phyloP scores from a whole-genome alignment of 2,329 filamentous ascomycete species.

The Colletotrichum siamense region DNA sequence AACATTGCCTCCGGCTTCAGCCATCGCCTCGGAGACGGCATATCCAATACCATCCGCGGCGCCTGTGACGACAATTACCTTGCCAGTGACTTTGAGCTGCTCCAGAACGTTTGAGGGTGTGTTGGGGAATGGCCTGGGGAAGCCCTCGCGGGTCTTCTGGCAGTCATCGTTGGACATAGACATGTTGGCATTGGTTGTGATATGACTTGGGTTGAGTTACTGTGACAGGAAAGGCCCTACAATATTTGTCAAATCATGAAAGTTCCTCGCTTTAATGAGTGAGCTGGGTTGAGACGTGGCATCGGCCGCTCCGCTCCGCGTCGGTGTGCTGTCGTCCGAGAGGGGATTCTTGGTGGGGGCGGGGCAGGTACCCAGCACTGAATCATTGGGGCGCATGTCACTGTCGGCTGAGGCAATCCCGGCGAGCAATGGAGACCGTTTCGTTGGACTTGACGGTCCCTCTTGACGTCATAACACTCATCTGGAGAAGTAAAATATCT shows the following conservation, averaged over 20 bases:
- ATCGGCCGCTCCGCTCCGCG: not conserved
- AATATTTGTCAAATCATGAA: not conserved
- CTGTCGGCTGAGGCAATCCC: not conserved
- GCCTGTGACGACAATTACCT: conserved; percentile 48
- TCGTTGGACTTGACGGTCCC: not conserved
- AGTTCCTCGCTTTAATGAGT: not conserved
- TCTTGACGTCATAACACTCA: not conserved
- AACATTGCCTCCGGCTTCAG: conserved; percentile 48
- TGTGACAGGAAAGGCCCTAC: not conserved
- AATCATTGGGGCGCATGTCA: conserved; percentile 14
- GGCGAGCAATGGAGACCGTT: not conserved
- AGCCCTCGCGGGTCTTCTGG: conserved; percentile 32
- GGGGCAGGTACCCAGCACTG: not conserved
- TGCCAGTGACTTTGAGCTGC: conserved; percentile 47
- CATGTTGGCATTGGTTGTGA: conserved; percentile 33
- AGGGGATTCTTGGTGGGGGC: not conserved
- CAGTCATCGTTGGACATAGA: conserved; percentile 41
- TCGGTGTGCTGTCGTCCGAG: conserved; percentile 17
- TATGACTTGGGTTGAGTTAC: fast-evolving
- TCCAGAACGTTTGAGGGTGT: conserved; percentile 48
- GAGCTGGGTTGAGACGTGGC: not conserved
- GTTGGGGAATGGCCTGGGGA: conserved; percentile 41
- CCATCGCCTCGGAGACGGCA: conserved; percentile 49
- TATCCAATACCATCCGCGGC: conserved; percentile 51
- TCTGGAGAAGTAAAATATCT: not conserved